Base-by-base conservation (phyloP, 257 asterid species). In the Solanum ossicruentum region DNA sequence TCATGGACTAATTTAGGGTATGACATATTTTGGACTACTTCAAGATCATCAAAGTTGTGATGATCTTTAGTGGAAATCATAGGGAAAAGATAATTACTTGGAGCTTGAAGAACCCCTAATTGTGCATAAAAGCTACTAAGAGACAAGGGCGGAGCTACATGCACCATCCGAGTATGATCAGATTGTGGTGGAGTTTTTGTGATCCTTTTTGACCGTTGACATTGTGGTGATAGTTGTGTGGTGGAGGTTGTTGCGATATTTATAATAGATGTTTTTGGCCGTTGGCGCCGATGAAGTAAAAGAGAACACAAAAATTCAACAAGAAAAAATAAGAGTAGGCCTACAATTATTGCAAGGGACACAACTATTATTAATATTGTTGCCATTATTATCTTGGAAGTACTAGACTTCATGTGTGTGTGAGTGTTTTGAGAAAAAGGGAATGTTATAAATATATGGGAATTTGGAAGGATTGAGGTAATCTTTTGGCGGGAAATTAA, bases 231-330 rank as follows among this genome's bases (percentile, higher is more conserved):
- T 45, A 13, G 12, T 73, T 45, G 81, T 73, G 80, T 47, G 12
- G 9, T 1, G 18, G 85, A 16, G 23, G 57, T 32, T 49, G 45
- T 7, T 6, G 83, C 1, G 66, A 28, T n/a, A 41, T 43, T 18
- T 43, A 83, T 5, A 75, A 83, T 5, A 75, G 45, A 8, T 1
- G 82, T 61, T 84, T 21, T 81, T 81, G 45, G 80, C 55, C 75
- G 79, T 9, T 61, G 84, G 3, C 77, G 45, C 6, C 89, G 87
- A 45, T 80, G 84, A 21, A 91, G 84, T 23, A 91, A 87, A 63
- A 90, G 85, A n/a, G 95, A 89, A 83, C 97, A 93, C 85, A 88
- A 92, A 82, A 93, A 91, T 71, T 92, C 90, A 45, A 91, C 94
- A 45, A 92, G 81, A 32, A 93, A 92, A 13, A 93, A 84, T 11